Evolutionary conservation across 1,139 yeast genomes (phyloP), one percentile per base, ranked within the genome.

Genomic region (Hyphopichia pseudoburtonii): DNA sequence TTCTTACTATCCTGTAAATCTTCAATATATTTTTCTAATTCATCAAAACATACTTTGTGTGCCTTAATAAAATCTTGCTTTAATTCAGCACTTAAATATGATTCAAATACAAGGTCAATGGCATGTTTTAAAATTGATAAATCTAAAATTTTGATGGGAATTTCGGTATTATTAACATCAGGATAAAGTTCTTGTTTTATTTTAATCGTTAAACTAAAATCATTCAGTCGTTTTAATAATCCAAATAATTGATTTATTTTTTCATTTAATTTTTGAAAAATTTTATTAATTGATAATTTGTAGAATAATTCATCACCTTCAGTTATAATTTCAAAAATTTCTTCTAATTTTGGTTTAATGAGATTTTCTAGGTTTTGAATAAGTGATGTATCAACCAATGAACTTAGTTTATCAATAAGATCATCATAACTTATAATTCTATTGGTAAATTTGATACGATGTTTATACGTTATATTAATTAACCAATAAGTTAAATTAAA

Each of bases 261-360:
- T 0, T 23, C 26, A 23, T 58, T 51, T 5, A 79, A 45, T 41
- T 54, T 68, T 1, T 41, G 43, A 3, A 63, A 37, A 1, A 71
- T 60, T 40, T 65, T 71, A 0, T 45, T 48, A 3, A 49, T 35
- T 3, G 73, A 63, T 15, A 71, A 64, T 46, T 70, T 75, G 52
- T 67, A 79, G 49, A 75, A 81, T 1, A 34, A 37, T 33, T 75
- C 81, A 10, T 64, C 79, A 31, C 65, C 70, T 45, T 78, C 82
- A 17, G 53, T 61, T 2, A 78, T 57, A 0, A 50, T 48, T 12
- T 78, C 82, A 43, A 80, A 71, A 2, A 79, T 58, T 5, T 41
- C 37, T 1, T 44, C 47, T 25, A 80, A 46, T 1, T 53, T 47
- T 2, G 49, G 51, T n/a, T 52, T 60, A 25, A 50, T 42, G 6